Conservation (phyloP, 176 grass and related monocot species). For the Lolium multiflorum region DNA sequence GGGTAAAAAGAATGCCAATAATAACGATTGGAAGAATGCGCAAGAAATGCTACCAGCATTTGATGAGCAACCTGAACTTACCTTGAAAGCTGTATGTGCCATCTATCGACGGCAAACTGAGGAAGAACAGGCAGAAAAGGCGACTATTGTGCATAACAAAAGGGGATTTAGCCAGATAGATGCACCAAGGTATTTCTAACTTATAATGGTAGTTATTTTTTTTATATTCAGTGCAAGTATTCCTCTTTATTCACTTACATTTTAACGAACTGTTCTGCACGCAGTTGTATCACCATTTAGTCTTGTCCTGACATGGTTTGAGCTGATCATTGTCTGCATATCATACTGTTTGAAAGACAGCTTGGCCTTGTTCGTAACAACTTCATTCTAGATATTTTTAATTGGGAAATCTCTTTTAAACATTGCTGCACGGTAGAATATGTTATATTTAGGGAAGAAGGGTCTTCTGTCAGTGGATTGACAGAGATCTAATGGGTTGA, state of each 20-base stretch:
- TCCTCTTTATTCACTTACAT: constrained; percentile 24
- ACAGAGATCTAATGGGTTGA: neutral
- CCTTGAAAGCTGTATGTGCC: constrained; percentile 82
- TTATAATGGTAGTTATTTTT: neutral
- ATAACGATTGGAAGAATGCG: constrained; percentile 64
- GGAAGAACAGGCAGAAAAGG: constrained; percentile 38
- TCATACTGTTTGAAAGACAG: neutral
- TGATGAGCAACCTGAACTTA: constrained; percentile 52
- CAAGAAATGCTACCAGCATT: constrained; percentile 77
- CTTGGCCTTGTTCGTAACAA: constrained; percentile 10
- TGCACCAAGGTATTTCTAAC: constrained; percentile 58
- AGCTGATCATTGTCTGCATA: constrained; percentile 21
- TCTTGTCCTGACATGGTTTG: neutral
- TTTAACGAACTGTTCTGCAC: neutral
- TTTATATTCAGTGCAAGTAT: neutral
- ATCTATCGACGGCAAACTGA: constrained; percentile 69
- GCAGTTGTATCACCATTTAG: neutral
- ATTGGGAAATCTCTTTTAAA: neutral
- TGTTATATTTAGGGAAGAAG: neutral
- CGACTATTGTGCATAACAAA: constrained; percentile 50
- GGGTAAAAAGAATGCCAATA: constrained; percentile 42
- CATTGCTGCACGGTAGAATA: no score
- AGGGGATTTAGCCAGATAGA: constrained; percentile 65
- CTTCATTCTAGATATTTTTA: neutral
- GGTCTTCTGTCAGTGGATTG: neutral